Evolutionary conservation across 179 eudicot species (phyloP).

Genomic region (Pouteria campechiana): DNA sequence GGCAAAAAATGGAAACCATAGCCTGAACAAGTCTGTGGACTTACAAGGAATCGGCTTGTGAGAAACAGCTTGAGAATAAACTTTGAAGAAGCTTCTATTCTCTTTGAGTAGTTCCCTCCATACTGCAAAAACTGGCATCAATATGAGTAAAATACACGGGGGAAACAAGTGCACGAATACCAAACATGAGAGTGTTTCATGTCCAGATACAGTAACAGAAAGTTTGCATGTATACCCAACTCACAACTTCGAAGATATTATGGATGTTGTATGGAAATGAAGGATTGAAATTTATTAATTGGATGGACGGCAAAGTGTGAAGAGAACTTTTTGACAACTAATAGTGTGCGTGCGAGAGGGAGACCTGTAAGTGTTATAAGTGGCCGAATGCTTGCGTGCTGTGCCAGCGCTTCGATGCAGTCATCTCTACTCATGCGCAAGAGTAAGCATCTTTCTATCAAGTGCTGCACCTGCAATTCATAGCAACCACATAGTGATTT

Average conservation of each 20-base stretch:
- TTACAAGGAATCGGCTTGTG: constrained; percentile 22
- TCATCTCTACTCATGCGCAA: constrained; percentile 55
- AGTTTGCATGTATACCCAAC: too few relatives aligned
- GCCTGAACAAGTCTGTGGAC: not conserved
- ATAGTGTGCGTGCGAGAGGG: not conserved
- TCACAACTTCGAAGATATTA: too few relatives aligned
- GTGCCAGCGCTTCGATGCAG: constrained; percentile 55
- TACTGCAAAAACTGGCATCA: constrained; percentile 35
- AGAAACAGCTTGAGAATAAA: constrained; percentile 35
- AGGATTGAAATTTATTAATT: too few relatives aligned
- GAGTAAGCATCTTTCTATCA: constrained; percentile 73
- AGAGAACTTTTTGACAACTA: too few relatives aligned
- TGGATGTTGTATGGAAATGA: too few relatives aligned
- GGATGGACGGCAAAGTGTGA: too few relatives aligned
- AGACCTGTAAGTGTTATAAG: constrained; percentile 53
- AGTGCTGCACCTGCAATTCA: constrained; percentile 54
- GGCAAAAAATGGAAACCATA: not conserved
- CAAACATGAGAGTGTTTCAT: too few relatives aligned
- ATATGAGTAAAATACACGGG: too few relatives aligned
- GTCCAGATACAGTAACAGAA: too few relatives aligned
- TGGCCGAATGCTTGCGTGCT: constrained; percentile 56
- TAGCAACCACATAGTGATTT: not conserved
- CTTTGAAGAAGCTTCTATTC: constrained; percentile 51
- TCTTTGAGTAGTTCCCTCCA: constrained; percentile 73
- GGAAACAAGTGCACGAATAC: too few relatives aligned